Evolutionary conservation across 2,329 filamentous ascomycete species (phyloP), one percentile per base, ranked within the genome.

Genomic region (Venturia pyrina): DNA sequence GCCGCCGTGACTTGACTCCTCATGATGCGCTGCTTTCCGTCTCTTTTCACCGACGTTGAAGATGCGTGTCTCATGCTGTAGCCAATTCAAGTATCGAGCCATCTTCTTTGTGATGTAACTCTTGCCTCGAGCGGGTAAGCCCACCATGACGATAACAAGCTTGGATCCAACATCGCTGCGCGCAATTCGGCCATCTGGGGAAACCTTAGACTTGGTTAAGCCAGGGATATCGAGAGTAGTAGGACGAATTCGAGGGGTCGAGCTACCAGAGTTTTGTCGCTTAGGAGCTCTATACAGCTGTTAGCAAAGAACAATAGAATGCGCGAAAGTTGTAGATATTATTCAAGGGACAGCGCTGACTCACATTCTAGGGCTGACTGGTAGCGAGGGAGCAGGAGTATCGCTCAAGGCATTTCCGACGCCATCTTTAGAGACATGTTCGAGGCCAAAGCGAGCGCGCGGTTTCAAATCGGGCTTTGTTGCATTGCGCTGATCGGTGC

Each of bases 51-150:
- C 95, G 46, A 99, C 95, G 72, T 99, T 99, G 85, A 99, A 99
- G 71, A 99, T 97, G 70, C 84, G 85, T 15, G 93, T 95, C 73
- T 96, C 91, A 77, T 99, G 93, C 74, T 99, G 95, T 73, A 97
- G 87, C 95, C 95, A 99, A 62, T 96, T 93, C 63, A 99, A 80
- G 75, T 98, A 99, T 68, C 95, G 86, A 67, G 95, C 90, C 69
- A 99, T 85, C 80, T 99, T 99, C 82, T 98, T 98, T 68, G 95
- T 98, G 72, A 99, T 96, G 78, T 99, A 99, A 65, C 93, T 97
- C 80, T 99, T 99, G 74, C 95, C 95, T 72, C 95, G 84, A 11
- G 95, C 95, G 2, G 95, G 95, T 71, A 99, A 80, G 69, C 95
- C 95, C 68, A 99, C 95, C 95, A 99, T 99, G 75, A 99, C 87